A percentile compares a stretch with the other conserved stretches of the same genome.
Evolutionary conservation across 192 early-diverging fungal genomes (phyloP).

Genomic region (Backusella psychrophila): DNA sequence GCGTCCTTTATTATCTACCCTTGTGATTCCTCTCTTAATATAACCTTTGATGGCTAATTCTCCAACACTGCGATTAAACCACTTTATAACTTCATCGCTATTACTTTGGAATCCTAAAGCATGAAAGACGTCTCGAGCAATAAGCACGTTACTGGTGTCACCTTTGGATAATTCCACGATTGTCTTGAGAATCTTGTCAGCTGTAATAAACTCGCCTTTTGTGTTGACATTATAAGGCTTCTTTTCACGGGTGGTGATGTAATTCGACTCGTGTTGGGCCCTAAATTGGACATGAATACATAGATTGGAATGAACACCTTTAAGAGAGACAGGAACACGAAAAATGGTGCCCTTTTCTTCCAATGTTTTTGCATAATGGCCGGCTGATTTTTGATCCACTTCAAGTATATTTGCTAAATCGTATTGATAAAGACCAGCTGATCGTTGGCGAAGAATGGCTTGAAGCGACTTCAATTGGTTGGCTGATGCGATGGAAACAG

Average conservation of each 20-base stretch:
- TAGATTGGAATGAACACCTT: conserved; percentile 1
- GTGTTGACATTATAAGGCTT: conserved; percentile 16
- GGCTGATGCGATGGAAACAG: background rate
- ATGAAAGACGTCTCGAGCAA: conserved; percentile 4
- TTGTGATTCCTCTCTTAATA: background rate
- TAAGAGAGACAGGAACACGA: background rate
- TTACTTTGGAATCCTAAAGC: conserved; percentile 13
- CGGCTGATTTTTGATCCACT: conserved; percentile 16
- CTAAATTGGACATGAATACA: conserved; percentile 20
- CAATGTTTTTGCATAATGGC: conserved; percentile 16
- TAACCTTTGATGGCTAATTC: background rate
- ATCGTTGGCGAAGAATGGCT: conserved; percentile 1
- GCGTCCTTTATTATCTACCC: background rate
- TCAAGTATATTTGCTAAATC: conserved; percentile 7
- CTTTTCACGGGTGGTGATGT: background rate
- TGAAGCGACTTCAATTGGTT: background rate
- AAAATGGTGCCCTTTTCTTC: conserved; percentile 23
- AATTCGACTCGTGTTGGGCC: background rate
- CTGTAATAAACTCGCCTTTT: conserved; percentile 2
- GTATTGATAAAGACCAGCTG: conserved; percentile 11
- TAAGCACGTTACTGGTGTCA: conserved; percentile 1
- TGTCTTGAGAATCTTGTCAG: background rate
- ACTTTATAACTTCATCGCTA: background rate
- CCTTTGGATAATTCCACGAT: background rate
- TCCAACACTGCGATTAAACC: conserved; percentile 21